phyloP scores from a whole-genome alignment of 352 stramenopile species.

The Thalassiosira ordinaria region DNA sequence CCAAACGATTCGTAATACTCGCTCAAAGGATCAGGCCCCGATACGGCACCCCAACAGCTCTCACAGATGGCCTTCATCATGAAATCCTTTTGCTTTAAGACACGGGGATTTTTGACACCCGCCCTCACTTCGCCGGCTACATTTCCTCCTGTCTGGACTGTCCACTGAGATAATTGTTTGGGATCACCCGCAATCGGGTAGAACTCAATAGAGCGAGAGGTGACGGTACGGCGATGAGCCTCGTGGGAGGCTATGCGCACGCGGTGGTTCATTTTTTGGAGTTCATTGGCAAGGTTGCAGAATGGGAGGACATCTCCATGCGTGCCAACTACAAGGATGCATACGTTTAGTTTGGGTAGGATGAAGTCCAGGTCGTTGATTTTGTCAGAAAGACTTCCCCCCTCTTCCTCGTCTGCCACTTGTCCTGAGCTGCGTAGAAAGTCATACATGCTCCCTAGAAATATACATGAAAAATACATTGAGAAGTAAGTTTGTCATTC shows the following conservation, averaged over 20 bases:
- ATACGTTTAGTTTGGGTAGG: conserved; percentile 68
- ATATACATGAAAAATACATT: too few relatives aligned
- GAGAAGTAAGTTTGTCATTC: too few relatives aligned
- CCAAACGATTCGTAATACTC: conserved; percentile 44
- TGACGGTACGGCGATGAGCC: conserved; percentile 89
- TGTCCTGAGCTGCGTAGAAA: too few relatives aligned
- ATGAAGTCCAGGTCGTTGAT: conserved; percentile 52
- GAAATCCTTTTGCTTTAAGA: conserved; percentile 87
- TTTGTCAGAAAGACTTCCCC: too few relatives aligned
- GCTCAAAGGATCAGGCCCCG: conserved; percentile 86
- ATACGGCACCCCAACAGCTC: conserved; percentile 90
- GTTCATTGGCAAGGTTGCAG: conserved; percentile 85
- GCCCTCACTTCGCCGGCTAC: conserved; percentile 54
- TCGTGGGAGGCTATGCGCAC: conserved; percentile 91
- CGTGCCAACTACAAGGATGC: conserved; percentile 70
- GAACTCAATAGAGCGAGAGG: conserved; percentile 82
- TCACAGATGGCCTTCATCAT: conserved; percentile 91
- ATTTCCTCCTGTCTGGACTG: conserved; percentile 80
- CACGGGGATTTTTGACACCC: conserved; percentile 30
- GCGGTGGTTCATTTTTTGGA: conserved; percentile 89
- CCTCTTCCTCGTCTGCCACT: too few relatives aligned
- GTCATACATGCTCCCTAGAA: too few relatives aligned
- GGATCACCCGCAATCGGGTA: conserved; percentile 85
- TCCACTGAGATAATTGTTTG: conserved; percentile 87
- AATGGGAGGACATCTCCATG: conserved; percentile 75